A percentile compares a stretch with the other conserved stretches of the same genome.
phyloP scores from a whole-genome alignment of 2,329 filamentous ascomycete genomes.

The Diaporthe ilicicola region DNA sequence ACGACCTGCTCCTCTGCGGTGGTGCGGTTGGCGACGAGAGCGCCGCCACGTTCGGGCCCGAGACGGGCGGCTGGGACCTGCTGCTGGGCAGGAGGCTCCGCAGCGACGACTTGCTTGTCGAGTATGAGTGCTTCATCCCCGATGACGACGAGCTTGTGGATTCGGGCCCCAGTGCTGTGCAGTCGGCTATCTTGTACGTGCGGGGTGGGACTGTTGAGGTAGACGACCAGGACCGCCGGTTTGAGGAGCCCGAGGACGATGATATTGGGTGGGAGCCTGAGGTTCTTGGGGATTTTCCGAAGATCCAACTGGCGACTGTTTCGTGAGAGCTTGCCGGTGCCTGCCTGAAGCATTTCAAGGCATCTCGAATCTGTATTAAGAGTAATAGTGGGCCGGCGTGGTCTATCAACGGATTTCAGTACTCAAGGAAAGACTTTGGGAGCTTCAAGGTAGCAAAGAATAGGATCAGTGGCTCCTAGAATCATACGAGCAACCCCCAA shows the following conservation, averaged over 20 bases:
- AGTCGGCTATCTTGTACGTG: constrained; percentile 16
- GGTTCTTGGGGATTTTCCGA: background rate
- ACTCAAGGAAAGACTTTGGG: no score
- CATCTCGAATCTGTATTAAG: no score
- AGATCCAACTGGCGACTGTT: background rate
- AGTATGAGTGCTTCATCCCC: constrained; percentile 21
- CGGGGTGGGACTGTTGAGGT: background rate
- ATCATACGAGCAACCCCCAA: no score
- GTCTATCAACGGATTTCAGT: background rate
- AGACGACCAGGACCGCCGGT: background rate
- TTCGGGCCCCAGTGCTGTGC: background rate
- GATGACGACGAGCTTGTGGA: constrained; percentile 17
- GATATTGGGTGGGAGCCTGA: constrained; percentile 1
- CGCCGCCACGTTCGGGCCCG: background rate
- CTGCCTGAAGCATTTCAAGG: background rate
- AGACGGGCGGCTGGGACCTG: constrained; percentile 22
- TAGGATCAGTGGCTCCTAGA: no score
- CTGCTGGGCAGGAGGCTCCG: constrained; percentile 16
- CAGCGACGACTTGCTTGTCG: background rate
- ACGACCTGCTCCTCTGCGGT: constrained; percentile 1
- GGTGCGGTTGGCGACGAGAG: background rate
- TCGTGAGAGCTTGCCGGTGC: background rate
- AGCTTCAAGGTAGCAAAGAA: no score
- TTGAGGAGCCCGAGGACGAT: background rate
- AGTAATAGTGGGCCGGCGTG: background rate